phyloP scores from a whole-genome alignment of 306 rosid species.

The Erythrophleum fordii region DNA sequence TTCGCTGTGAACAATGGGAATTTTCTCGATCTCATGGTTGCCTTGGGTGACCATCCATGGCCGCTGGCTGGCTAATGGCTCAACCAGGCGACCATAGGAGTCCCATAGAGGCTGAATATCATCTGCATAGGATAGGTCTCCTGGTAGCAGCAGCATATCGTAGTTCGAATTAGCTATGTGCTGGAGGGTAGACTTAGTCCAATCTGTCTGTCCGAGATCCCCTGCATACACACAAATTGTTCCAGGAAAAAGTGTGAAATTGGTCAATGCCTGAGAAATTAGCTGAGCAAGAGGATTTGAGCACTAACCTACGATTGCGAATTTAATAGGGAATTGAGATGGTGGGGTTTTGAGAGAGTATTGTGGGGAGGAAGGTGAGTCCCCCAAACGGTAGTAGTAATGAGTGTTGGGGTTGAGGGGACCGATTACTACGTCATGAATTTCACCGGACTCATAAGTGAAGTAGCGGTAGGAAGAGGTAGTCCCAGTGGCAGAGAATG shows the following conservation, averaged over 20 bases:
- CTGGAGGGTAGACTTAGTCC: slow-evolving; percentile 71
- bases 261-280: too few species aligned
- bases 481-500: slow-evolving; percentile 45
- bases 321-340: slow-evolving; percentile 63
- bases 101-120: slow-evolving; percentile 55
- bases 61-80: slow-evolving; percentile 74
- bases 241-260: background rate
- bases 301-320: slow-evolving; percentile 60
- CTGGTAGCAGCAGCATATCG: slow-evolving; percentile 80
- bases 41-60: slow-evolving; percentile 98
- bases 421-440: slow-evolving; percentile 74
- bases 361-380: slow-evolving; percentile 33
- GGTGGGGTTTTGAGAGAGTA: slow-evolving; percentile 76
- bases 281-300: background rate
- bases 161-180: slow-evolving; percentile 58
- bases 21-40: slow-evolving; percentile 76
- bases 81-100: slow-evolving; percentile 74
- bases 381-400: slow-evolving; percentile 74
- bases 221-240: slow-evolving; percentile 41
- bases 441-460: slow-evolving; percentile 47
- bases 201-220: slow-evolving; percentile 90
- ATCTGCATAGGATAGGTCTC: slow-evolving; percentile 85
- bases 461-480: slow-evolving; percentile 53
- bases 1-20: slow-evolving; percentile 36
- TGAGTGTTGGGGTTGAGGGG: slow-evolving; percentile 57